Conservation (phyloP, 208 protist genomes). For the Giardia muris region DNA sequence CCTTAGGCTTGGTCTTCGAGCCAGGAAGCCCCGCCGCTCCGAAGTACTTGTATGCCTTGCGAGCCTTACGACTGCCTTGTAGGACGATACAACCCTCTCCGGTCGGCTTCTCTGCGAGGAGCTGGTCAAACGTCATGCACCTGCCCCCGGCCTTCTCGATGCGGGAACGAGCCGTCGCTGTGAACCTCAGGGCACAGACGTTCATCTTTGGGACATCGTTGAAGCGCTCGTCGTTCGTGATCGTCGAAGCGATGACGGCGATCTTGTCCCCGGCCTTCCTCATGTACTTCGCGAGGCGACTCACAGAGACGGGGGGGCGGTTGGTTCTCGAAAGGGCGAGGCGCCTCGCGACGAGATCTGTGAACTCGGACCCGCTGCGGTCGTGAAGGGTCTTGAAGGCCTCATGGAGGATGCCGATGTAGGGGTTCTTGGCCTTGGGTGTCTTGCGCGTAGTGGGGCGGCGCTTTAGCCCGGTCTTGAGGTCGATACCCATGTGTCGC, state of each 20-base stretch:
- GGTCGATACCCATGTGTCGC: neutral
- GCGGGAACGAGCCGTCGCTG: constrained; percentile 81
- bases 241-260: constrained; percentile 85
- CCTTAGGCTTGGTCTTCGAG: constrained; percentile 43
- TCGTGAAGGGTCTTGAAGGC: constrained; percentile 54
- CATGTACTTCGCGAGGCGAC: constrained; percentile 62
- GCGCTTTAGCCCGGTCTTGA: neutral
- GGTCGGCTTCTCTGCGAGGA: constrained; percentile 77
- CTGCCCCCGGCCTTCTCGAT: constrained; percentile 90
- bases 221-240: constrained; percentile 93
- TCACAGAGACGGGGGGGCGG: constrained; percentile 78
- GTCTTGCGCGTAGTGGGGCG: neutral
- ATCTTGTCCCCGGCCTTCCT: constrained; percentile 75
- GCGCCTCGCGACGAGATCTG: constrained; percentile 80
- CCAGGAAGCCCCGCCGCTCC: constrained; percentile 70
- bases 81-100: constrained; percentile 88
- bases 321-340: constrained; percentile 83
- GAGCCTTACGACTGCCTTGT: constrained; percentile 69
- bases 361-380: constrained; percentile 67
- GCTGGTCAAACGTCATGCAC: constrained; percentile 95
- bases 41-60: constrained; percentile 90
- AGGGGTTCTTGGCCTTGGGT: neutral
- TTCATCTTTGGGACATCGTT: constrained; percentile 55
- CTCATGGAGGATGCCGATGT: neutral
- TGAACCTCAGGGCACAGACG: constrained; percentile 91